Base-by-base conservation (phyloP, 345 rosid species). In the Mercurialis annua region DNA sequence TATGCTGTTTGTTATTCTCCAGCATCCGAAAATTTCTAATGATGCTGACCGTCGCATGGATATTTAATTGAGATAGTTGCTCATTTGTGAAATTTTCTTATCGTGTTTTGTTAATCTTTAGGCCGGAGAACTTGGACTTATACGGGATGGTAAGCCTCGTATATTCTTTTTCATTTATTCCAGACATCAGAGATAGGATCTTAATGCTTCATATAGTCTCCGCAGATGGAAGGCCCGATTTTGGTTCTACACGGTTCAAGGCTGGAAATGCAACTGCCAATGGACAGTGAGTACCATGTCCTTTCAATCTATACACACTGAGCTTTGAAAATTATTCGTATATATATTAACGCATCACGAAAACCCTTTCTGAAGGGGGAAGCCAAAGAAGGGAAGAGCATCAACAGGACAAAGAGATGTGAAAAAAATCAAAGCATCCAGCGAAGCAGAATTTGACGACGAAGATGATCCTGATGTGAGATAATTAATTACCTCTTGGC, bases 51-150 rank as follows among this genome's bases (percentile, higher is more conserved):
- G 63, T 62, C 40, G 56, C 42, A 14, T 52, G 54, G 53, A 58
- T 15, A 40, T 66, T 54, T 66, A 51, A 34, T 70, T 76, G 68
- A 56, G 64, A 75, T 64, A 49, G 20, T 33, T 57, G 29, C 61
- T 65, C 59, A 71, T 66, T 74, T 56, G 52, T 23, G 38, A 38
- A 58, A 73, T 56, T 67, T 36, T 76, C 36, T 75, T 69, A 67
- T 73, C 65, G 66, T 68, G 62, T 68, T 57, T 65, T 58, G 53
- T 68, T 69, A 50, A 36, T 67, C 43, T 77, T 53, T 75, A 82
- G 85, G 83, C 83, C 29, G 81, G 74, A 64, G 85, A 82, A 70
- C 78, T 82, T 44, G 76, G 83, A 59, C 44, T 40, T 64, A 74
- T 72, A 50, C 78, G 67, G 30, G 80, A 77, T 24, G 81, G 83